Evolutionary conservation across 495 filamentous ascomycete genomes (phyloP).

Genomic region (Podospora australis): DNA sequence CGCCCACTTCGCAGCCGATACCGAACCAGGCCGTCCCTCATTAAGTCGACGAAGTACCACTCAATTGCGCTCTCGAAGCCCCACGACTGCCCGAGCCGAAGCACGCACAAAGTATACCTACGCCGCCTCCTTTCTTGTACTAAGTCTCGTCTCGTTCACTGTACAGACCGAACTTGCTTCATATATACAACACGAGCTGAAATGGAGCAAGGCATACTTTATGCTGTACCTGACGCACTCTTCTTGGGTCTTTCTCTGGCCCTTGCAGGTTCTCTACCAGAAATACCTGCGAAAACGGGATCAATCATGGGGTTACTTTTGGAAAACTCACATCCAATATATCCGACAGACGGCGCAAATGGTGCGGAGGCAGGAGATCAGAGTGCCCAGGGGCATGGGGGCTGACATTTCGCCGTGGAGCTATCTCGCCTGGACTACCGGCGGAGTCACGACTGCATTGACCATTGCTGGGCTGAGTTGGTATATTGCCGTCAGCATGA

Average conservation of each 20-base stretch:
- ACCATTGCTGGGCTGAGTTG: conserved; percentile 90
- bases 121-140: conserved; percentile 70
- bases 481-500: conserved; percentile 92
- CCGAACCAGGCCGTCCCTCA: conserved; percentile 2
- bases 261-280: conserved; percentile 71
- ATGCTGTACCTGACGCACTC: conserved; percentile 98
- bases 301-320: conserved; percentile 78
- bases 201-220: conserved; percentile 94
- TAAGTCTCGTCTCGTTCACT: conserved; percentile 75
- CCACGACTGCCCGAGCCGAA: conserved; percentile 36
- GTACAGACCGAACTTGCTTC: conserved; percentile 92
- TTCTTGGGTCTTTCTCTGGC: conserved; percentile 87
- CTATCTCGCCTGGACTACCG: conserved; percentile 72
- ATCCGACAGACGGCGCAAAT: conserved; percentile 79
- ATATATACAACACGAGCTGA: conserved; percentile 80
- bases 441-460: conserved; percentile 74
- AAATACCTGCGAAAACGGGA: conserved; percentile 64
- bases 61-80: conserved; percentile 18
- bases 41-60: conserved; percentile 17
- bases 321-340: conserved; percentile 68
- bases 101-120: conserved; percentile 78
- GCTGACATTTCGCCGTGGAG: conserved; percentile 33
- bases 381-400: conserved; percentile 31
- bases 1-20: not conserved
- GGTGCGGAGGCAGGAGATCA: conserved; percentile 64